Evolutionary conservation across 148 eudicot species (phyloP).

Genomic region (Vaccinium myrtillus): DNA sequence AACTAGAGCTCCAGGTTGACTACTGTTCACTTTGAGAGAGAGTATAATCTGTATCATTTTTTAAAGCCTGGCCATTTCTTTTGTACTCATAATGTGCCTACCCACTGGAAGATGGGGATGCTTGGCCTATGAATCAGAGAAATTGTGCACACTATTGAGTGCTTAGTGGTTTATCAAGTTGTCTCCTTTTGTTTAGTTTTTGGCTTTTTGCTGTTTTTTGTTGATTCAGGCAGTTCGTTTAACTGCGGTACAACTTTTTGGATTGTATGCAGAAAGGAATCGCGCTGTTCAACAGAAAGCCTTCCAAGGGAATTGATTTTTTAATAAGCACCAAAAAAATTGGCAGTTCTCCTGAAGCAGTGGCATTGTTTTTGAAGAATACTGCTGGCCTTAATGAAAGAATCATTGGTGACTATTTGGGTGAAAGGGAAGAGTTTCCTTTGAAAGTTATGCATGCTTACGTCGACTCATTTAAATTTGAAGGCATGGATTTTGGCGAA

Average conservation of each 20-base stretch:
- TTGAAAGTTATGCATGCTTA: slow-evolving; percentile 98
- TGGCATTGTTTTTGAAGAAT: slow-evolving; percentile 76
- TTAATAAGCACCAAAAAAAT: slow-evolving; percentile 74
- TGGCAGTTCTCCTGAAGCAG: slow-evolving; percentile 80
- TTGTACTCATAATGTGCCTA: background rate
- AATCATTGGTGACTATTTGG: slow-evolving; percentile 92
- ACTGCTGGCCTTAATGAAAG: slow-evolving; percentile 82
- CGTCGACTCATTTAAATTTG: slow-evolving; percentile 91
- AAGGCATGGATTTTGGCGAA: slow-evolving; percentile 87
- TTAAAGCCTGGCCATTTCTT: slow-evolving; percentile 1
- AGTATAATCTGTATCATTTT: background rate
- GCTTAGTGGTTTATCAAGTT: background rate
- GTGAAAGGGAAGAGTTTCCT: slow-evolving; percentile 89
- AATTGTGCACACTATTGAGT: background rate
- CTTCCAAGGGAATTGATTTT: slow-evolving; percentile 92
- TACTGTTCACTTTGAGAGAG: background rate
- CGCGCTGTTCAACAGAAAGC: slow-evolving; percentile 83
- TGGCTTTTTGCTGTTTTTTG: background rate
- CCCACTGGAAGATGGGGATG: slow-evolving; percentile 5
- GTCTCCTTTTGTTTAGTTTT: slow-evolving; percentile 1
- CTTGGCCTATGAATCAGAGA: background rate
- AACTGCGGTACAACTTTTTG: slow-evolving; percentile 15
- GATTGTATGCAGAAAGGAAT: slow-evolving; percentile 86
- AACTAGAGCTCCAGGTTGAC: slow-evolving; percentile 84
- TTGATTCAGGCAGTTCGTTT: background rate